Percentiles rank a stretch among this genome's conserved stretches.
Evolutionary conservation across 352 stramenopile genomes (phyloP).

Genomic region (Pythium aquatile): DNA sequence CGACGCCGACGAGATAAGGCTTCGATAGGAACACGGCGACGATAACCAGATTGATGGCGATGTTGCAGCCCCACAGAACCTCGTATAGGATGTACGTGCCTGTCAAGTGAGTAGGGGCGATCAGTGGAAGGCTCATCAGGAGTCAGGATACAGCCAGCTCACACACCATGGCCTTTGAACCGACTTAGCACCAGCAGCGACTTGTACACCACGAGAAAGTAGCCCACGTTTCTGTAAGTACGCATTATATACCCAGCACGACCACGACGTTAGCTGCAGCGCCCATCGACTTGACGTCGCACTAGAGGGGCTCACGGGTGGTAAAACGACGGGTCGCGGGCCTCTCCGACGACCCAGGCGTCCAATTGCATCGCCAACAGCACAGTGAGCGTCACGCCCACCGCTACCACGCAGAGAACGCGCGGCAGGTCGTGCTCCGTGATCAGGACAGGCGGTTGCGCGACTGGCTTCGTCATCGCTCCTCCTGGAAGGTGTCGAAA

Average conservation of each 20-base stretch:
- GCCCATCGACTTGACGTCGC: too few relatives aligned
- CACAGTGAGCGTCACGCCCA: constrained; percentile 32
- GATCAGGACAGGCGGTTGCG: constrained; percentile 54
- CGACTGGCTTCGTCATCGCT: constrained; percentile 13
- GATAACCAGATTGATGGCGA: constrained; percentile 65
- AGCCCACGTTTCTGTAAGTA: constrained; percentile 41
- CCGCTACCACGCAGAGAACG: constrained; percentile 32
- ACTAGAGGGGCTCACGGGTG: constrained; percentile 36
- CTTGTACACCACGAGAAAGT: constrained; percentile 55
- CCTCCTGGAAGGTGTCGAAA: neutral
- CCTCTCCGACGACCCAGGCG: constrained; percentile 39
- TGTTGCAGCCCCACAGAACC: constrained; percentile 80
- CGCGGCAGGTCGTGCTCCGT: constrained; percentile 52
- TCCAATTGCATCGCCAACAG: constrained; percentile 59
- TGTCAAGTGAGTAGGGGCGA: neutral
- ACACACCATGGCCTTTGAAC: constrained; percentile 60
- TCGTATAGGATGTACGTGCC: constrained; percentile 82
- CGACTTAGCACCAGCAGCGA: constrained; percentile 47
- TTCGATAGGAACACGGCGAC: constrained; percentile 70
- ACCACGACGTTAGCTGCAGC: too few relatives aligned
- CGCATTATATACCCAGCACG: neutral
- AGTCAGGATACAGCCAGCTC: neutral
- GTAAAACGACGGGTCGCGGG: constrained; percentile 44
- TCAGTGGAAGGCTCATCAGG: too few relatives aligned
- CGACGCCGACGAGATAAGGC: constrained; percentile 79